These are phyloP conservation scores for Mikania micrantha DNA, from an alignment of 129 eudicot species.

Conservation along the genomic window DNA sequence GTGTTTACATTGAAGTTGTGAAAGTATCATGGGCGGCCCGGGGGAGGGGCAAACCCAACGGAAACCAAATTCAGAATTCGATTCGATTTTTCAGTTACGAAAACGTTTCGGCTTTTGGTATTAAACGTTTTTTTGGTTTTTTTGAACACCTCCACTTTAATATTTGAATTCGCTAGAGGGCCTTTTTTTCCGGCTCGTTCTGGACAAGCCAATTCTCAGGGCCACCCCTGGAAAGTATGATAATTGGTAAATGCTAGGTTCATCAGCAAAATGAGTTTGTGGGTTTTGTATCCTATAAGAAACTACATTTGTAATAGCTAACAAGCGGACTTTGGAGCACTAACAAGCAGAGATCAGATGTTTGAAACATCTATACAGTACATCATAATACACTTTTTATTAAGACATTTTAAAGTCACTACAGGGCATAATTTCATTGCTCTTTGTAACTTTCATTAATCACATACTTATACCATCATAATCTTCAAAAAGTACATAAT, in stretches of 20 bases:
- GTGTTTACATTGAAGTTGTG: neutral
- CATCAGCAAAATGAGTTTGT: neutral
- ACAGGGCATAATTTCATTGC: neutral
- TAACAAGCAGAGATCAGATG: neutral
- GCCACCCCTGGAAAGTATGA: no score
- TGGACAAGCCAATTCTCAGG: no score
- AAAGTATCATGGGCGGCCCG: no score
- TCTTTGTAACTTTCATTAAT: neutral
- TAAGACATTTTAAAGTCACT: neutral
- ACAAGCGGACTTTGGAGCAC: neutral
- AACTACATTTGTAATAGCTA: neutral
- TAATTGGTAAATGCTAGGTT: neutral
- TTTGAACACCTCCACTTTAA: no score
- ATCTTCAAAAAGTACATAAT: neutral
- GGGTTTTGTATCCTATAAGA: neutral
- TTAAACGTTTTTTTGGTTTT: no score
- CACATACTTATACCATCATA: neutral
- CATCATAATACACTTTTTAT: neutral
- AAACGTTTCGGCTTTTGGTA: no score
- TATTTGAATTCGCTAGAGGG: no score
- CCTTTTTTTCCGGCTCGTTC: no score
- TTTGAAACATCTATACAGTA: neutral
- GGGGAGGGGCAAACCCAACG: no score
- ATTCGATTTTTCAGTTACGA: no score
- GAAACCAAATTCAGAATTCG: no score